Evolutionary conservation across 2,329 filamentous ascomycete genomes (phyloP).

Genomic region (Nothomitra cinnamomea): DNA sequence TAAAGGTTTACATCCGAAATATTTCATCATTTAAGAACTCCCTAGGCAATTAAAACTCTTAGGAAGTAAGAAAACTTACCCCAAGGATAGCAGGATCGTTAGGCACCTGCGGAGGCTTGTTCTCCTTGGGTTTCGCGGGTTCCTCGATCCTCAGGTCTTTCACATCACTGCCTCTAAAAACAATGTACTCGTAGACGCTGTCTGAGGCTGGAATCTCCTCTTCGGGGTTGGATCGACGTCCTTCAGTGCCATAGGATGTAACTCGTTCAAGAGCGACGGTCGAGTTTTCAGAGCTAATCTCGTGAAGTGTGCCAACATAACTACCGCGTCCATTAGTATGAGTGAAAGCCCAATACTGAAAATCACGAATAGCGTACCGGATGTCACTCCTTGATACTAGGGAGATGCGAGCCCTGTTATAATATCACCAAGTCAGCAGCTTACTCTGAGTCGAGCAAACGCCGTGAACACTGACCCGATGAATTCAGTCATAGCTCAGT

Average conservation of each 20-base stretch:
- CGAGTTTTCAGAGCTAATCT: conserved; percentile 94
- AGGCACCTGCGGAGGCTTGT: conserved; percentile 60
- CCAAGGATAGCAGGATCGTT: conserved; percentile 94
- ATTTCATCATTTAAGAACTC: conserved; percentile 55
- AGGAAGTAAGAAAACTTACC: conserved; percentile 41
- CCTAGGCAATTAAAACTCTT: conserved; percentile 2
- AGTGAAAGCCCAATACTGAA: neutral
- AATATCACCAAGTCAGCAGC: conserved; percentile 14
- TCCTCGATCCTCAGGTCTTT: conserved; percentile 94
- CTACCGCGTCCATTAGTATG: conserved; percentile 29
- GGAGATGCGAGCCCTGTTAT: conserved; percentile 64
- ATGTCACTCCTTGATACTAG: conserved; percentile 96
- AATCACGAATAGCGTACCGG: conserved; percentile 41
- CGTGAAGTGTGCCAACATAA: conserved; percentile 88
- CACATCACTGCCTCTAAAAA: conserved; percentile 95
- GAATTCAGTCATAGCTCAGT: conserved; percentile 39
- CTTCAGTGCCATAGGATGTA: conserved; percentile 84
- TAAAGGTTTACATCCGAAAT: conserved; percentile 91
- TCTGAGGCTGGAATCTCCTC: conserved; percentile 75
- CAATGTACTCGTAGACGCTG: conserved; percentile 93
- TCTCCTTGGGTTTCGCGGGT: conserved; percentile 54
- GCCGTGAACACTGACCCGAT: conserved; percentile 32
- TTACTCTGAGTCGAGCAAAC: conserved; percentile 12
- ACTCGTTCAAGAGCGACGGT: conserved; percentile 97
- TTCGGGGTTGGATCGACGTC: conserved; percentile 57